These are phyloP conservation scores for Fusarium coffeatum DNA, from an alignment of 2,329 filamentous ascomycete species.

Conservation along the genomic window DNA sequence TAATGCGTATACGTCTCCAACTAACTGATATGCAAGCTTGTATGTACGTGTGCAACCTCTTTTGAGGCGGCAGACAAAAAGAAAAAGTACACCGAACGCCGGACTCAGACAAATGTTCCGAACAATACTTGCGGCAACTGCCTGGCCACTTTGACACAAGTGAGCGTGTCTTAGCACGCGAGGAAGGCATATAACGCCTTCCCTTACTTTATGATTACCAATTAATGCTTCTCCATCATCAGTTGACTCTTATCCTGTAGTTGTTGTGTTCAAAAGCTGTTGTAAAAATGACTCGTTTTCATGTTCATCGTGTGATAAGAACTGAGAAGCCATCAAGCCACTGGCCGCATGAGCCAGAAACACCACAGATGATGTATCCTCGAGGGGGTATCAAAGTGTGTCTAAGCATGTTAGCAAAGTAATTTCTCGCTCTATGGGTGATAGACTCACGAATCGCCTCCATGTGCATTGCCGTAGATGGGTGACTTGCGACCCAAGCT, in stretches of 20 bases:
- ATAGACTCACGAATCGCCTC: constrained; percentile 81
- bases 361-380: constrained; percentile 88
- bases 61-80: constrained; percentile 23
- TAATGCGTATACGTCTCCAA: constrained; percentile 29
- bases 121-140: constrained; percentile 27
- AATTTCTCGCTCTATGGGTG: not conserved
- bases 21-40: constrained; percentile 24
- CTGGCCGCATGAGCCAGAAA: constrained; percentile 81
- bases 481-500: constrained; percentile 87
- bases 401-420: constrained; percentile 59
- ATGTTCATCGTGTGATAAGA: constrained; percentile 64
- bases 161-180: constrained; percentile 13
- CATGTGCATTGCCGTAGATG: constrained; percentile 82
- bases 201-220: constrained; percentile 16
- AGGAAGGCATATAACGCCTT: not conserved
- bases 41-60: constrained; percentile 21
- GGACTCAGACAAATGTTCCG: constrained; percentile 18
- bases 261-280: constrained; percentile 28
- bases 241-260: constrained; percentile 17
- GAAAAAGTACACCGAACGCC: constrained; percentile 38
- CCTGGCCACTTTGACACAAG: constrained; percentile 22
- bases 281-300: not conserved
- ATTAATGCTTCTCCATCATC: constrained; percentile 32
- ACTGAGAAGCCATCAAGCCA: constrained; percentile 91
- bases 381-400: constrained; percentile 89